Conservation (phyloP, 225 moss, liverwort and hornwort genomes). For the Polytrichum commune region DNA sequence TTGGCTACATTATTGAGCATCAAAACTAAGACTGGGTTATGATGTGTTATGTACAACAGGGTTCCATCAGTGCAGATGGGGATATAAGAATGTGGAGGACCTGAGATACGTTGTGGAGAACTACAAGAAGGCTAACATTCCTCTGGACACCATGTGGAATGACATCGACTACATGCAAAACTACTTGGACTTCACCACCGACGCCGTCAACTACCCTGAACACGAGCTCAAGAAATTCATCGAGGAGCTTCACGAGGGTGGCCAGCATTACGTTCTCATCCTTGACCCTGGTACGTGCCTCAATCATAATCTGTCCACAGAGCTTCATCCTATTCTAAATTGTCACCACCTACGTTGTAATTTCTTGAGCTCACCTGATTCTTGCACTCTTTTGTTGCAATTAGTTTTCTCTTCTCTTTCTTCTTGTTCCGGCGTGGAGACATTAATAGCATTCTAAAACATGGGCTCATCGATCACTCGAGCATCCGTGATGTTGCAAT, state of each 20-base stretch:
- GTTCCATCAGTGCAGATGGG: slow-evolving; percentile 90
- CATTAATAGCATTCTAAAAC: too few relatives aligned
- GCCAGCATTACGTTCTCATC: slow-evolving; percentile 77
- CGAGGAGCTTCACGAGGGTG: slow-evolving; percentile 60
- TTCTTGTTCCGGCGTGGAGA: too few relatives aligned
- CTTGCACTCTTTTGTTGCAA: too few relatives aligned
- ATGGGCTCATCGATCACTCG: too few relatives aligned
- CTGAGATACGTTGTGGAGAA: slow-evolving; percentile 45
- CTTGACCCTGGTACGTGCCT: slow-evolving; percentile 73
- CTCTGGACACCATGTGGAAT: slow-evolving; percentile 85
- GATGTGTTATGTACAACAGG: slow-evolving; percentile 32
- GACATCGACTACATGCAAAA: slow-evolving; percentile 93
- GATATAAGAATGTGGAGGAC: slow-evolving; percentile 71
- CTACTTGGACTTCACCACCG: slow-evolving; percentile 76
- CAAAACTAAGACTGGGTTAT: too few relatives aligned
- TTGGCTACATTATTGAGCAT: too few relatives aligned
- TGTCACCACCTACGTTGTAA: too few relatives aligned
- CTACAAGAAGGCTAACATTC: slow-evolving; percentile 70
- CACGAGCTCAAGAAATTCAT: slow-evolving; percentile 49
- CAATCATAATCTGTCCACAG: not conserved
- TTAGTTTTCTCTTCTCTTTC: too few relatives aligned
- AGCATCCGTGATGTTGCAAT: too few relatives aligned
- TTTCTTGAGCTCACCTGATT: too few relatives aligned
- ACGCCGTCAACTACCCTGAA: slow-evolving; percentile 62
- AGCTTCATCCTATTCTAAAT: too few relatives aligned